Evolutionary conservation across 2,329 filamentous ascomycete species (phyloP).

Genomic region (Fusarium penzigii): DNA sequence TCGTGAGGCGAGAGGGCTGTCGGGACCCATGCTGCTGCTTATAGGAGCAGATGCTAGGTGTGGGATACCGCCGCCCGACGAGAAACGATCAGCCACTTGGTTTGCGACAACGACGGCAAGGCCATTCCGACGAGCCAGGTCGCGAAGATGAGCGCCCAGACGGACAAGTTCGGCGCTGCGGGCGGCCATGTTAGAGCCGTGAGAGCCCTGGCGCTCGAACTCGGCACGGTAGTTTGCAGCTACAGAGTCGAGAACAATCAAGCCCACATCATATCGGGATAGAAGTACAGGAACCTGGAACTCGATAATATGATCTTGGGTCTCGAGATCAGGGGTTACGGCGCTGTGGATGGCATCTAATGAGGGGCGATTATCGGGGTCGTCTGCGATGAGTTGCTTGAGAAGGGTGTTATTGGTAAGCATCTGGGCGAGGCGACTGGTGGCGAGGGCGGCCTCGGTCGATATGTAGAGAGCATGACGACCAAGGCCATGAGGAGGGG

Average conservation of each 20-base stretch:
- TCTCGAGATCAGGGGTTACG: conserved; percentile 84
- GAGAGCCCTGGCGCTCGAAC: conserved; percentile 62
- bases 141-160: conserved; percentile 73
- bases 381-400: conserved; percentile 28
- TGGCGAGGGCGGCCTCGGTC: conserved; percentile 84
- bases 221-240: conserved; percentile 96
- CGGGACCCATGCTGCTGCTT: conserved; percentile 35
- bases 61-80: conserved; percentile 22
- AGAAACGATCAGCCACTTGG: conserved; percentile 89
- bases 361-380: conserved; percentile 49
- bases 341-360: conserved; percentile 79
- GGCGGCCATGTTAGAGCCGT: conserved; percentile 65
- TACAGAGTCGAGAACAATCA: conserved; percentile 87
- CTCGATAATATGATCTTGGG: conserved; percentile 90
- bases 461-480: conserved; percentile 88
- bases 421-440: conserved; percentile 78
- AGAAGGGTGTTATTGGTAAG: conserved; percentile 67
- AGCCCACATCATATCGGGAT: conserved; percentile 71
- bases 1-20: conserved; percentile 53
- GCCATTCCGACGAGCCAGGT: conserved; percentile 71
- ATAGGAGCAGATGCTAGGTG: conserved; percentile 20
- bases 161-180: conserved; percentile 76
- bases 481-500: conserved; percentile 68
- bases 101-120: conserved; percentile 91
- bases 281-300: conserved; percentile 91